Evolutionary conservation across 495 filamentous ascomycete genomes (phyloP), one percentile per base, ranked within the genome.

Genomic region (Penicillium subrubescens): DNA sequence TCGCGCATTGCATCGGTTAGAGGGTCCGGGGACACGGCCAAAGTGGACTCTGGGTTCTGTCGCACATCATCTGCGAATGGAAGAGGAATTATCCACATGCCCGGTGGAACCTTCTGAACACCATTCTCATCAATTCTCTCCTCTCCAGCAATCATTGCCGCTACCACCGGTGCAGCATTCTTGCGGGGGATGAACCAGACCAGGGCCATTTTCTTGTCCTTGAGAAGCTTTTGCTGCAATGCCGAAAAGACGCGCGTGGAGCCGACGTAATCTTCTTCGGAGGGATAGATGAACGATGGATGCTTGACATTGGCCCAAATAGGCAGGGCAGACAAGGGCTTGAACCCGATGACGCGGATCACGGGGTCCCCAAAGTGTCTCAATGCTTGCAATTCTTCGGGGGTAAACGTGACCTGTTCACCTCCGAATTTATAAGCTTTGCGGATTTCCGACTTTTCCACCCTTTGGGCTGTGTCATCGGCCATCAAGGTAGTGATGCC

Each of bases 381-480:
- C 63, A 99, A 80, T 17, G 82, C 77, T 62, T 88, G 88, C 61
- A 91, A 84, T 73, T 98, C 95, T 35, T 97, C 93, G 2, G 85
- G 81, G 2, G 87, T 89, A 76, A 99, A 99, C 21, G 88, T 78
- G 48, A 99, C 86, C 57, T 93, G 90, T 66, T 97, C 92, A 21
- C 92, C 93, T 34, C 94, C 96, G 67, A 97, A 98, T 69, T 94
- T 97, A 80, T 94, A 99, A 0, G 94, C 96, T 70, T 96, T 97
- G 59, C 89, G 88, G 39, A 97, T 86, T 63, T 97, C 92, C 10
- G 75, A 74, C 68, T 94, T 94, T 60, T 97, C 92, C 2, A 97
- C 87, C 0, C 84, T 83, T 37, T 88, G 82, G 5, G 87, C 86
- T 1, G 88, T 91, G 64, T 94, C 90, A 25, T 91, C 91, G 19